phyloP scores from a whole-genome alignment of 257 asterid species.

The Solanum bulbocastanum region DNA sequence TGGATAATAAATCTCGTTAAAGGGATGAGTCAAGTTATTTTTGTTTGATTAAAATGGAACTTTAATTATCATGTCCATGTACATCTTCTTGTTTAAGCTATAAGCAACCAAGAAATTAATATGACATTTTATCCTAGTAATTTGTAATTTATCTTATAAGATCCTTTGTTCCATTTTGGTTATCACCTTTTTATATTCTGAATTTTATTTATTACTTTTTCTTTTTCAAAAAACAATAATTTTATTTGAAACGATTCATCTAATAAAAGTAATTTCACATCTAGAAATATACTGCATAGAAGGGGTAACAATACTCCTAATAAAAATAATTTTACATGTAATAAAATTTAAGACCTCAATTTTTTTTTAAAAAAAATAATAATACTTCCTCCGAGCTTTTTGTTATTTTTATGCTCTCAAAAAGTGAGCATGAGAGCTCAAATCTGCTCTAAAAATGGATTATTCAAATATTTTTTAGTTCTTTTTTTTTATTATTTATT shows the following conservation, averaged over 20 bases:
- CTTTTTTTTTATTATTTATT: too few relatives aligned
- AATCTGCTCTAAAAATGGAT: not conserved
- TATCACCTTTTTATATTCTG: too few relatives aligned
- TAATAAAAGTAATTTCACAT: too few relatives aligned
- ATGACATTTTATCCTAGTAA: not conserved
- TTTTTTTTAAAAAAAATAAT: too few relatives aligned
- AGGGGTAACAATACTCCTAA: not conserved
- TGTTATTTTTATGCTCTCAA: not conserved
- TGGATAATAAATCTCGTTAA: not conserved
- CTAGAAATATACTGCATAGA: too few relatives aligned
- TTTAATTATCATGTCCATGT: too few relatives aligned
- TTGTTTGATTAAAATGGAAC: not conserved
- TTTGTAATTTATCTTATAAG: not conserved
- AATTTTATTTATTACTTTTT: not conserved
- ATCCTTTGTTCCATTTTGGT: not conserved
- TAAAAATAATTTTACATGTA: too few relatives aligned
- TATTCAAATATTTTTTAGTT: not conserved
- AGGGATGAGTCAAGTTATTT: not conserved
- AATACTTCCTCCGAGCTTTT: not conserved
- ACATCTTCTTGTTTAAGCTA: too few relatives aligned
- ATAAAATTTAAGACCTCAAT: too few relatives aligned
- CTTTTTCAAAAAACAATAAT: fast-evolving
- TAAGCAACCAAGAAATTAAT: not conserved
- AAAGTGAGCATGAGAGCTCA: not conserved
- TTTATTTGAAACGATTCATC: not conserved